A percentile compares a stretch with the other conserved stretches of the same genome.
Conservation (phyloP, 768 basidiomycete species). For the Pisolithus orientalis region DNA sequence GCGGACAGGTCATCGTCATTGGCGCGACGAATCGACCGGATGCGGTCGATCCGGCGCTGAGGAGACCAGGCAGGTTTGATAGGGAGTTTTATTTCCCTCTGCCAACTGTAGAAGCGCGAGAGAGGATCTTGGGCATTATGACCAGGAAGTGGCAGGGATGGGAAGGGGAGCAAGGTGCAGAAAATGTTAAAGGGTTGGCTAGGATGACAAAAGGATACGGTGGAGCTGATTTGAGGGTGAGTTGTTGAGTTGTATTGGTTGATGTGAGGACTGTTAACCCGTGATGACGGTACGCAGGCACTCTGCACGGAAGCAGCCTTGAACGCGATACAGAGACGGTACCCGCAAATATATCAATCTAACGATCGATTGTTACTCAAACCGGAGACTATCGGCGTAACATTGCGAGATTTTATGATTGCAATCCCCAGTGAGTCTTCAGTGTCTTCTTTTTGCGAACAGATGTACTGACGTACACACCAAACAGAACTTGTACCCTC, state of each 20-base stretch:
- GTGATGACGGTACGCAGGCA: slow-evolving; percentile 43
- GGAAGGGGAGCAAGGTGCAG: slow-evolving; percentile 45
- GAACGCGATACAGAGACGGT: slow-evolving; percentile 92
- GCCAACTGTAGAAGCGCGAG: slow-evolving; percentile 76
- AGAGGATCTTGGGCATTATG: slow-evolving; percentile 87
- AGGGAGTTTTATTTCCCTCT: slow-evolving; percentile 97
- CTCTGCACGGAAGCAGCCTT: slow-evolving; percentile 95
- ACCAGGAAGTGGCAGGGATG: slow-evolving; percentile 87
- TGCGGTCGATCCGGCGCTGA: slow-evolving; percentile 92
- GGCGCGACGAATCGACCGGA: slow-evolving; percentile 98
- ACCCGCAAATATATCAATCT: slow-evolving; percentile 96
- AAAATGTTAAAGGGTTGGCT: slow-evolving; percentile 61
- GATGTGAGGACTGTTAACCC: too few species aligned
- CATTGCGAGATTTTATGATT: slow-evolving; percentile 93
- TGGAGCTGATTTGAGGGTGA: slow-evolving; percentile 90
- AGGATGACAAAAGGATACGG: slow-evolving; percentile 95
- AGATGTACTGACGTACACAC: slow-evolving; percentile 1
- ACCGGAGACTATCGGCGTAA: slow-evolving; percentile 78
- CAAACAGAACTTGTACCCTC: slow-evolving; percentile 85
- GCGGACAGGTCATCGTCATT: slow-evolving; percentile 95
- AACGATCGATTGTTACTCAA: slow-evolving; percentile 78
- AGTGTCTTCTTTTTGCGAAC: not conserved
- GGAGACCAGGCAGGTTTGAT: slow-evolving; percentile 93
- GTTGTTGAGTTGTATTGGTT: slow-evolving; percentile 15
- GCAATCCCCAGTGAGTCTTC: slow-evolving; percentile 79